Conservation (phyloP, 345 rosid genomes). For the Eutrema japonicum region DNA sequence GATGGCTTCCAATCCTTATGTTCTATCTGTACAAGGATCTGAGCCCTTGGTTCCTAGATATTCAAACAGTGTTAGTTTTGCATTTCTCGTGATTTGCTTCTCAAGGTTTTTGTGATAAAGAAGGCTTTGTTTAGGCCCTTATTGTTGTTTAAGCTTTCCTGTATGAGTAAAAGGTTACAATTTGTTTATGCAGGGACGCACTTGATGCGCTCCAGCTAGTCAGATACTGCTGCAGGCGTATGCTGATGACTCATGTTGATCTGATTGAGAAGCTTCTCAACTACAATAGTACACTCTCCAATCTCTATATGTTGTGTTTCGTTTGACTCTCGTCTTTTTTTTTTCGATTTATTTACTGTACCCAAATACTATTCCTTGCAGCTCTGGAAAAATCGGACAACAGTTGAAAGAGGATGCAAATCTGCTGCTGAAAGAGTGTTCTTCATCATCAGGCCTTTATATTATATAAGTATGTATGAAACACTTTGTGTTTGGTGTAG, state of each 20-base stretch:
- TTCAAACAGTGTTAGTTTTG: not conserved
- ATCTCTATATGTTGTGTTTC: constrained; percentile 19
- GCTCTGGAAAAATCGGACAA: constrained; percentile 78
- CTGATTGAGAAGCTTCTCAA: constrained; percentile 98
- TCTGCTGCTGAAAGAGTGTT: constrained; percentile 14
- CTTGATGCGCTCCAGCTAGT: constrained; percentile 91
- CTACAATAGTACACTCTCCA: constrained; percentile 72
- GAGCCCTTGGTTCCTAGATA: not conserved
- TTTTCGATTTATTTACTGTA: not conserved
- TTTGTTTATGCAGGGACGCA: constrained; percentile 69
- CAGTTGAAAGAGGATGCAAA: constrained; percentile 42
- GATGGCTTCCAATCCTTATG: not conserved
- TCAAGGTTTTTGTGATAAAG: not conserved
- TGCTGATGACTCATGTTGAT: constrained; percentile 99
- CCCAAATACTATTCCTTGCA: constrained; percentile 43
- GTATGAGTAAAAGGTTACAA: constrained; percentile 7
- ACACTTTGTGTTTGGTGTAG: constrained; percentile 11
- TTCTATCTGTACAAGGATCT: constrained; percentile 8
- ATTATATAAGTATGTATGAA: not conserved
- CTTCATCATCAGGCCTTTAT: constrained; percentile 17
- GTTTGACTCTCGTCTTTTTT: not conserved
- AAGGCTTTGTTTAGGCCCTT: constrained; percentile 7
- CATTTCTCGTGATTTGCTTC: not conserved
- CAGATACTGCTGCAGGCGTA: constrained; percentile 93
- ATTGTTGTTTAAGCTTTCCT: constrained; percentile 8